A percentile compares a stretch with the other conserved stretches of the same genome.
Conservation (phyloP, 164 flowering plant genomes). For the Umbellularia californica region DNA sequence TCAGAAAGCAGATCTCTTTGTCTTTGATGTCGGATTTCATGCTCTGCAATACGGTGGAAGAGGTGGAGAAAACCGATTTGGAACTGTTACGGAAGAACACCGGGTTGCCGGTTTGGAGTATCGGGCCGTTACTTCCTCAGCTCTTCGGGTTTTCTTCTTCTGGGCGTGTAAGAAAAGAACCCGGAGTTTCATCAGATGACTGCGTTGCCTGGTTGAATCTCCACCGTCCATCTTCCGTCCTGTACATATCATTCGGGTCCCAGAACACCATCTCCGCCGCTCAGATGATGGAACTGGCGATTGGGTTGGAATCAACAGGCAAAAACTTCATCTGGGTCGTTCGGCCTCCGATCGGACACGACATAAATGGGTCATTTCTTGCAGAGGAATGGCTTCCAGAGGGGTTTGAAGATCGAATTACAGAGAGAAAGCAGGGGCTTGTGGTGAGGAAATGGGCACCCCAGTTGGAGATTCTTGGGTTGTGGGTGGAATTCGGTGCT, state of each 20-base stretch:
- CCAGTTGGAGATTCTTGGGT: constrained; percentile 11
- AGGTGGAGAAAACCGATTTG: constrained; percentile 13
- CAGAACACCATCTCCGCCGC: constrained; percentile 11
- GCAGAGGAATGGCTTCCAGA: constrained; percentile 19
- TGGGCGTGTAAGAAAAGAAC: background rate
- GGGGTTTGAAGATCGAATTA: constrained; percentile 16
- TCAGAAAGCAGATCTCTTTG: background rate
- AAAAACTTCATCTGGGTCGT: constrained; percentile 20
- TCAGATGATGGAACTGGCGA: constrained; percentile 25
- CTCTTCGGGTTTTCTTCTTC: background rate
- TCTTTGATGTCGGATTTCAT: constrained; percentile 10
- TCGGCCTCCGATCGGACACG: constrained; percentile 25
- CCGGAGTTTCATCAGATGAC: constrained; percentile 4
- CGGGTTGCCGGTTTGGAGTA: constrained; percentile 10
- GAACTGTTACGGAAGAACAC: background rate
- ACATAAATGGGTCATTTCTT: constrained; percentile 15
- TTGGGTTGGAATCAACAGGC: constrained; percentile 21
- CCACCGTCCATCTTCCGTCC: constrained; percentile 13
- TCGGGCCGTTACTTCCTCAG: constrained; percentile 7
- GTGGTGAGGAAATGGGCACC: constrained; percentile 18
- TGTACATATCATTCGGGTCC: constrained; percentile 21
- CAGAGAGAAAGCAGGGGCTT: constrained; percentile 8
- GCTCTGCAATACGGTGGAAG: constrained; percentile 20
- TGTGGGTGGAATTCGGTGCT: constrained; percentile 23
- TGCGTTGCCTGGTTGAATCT: constrained; percentile 17